These are phyloP conservation scores for Rhizophora mangle DNA, from an alignment of 345 rosid species.

Conservation along the genomic window DNA sequence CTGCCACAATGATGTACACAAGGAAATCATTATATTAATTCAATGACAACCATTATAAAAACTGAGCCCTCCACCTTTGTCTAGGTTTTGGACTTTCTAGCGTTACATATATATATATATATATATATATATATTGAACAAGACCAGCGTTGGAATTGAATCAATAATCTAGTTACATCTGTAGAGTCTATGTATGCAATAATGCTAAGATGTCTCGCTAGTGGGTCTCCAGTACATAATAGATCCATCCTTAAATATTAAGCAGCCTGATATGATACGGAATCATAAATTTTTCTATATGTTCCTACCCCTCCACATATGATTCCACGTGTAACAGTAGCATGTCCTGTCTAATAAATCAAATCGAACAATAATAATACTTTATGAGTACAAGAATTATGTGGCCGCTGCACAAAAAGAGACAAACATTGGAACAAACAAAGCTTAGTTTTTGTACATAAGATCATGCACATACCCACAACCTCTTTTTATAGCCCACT, in stretches of 20 bases:
- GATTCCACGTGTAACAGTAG: slow-evolving; percentile 5
- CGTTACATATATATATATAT: neutral
- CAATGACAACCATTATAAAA: too few species aligned
- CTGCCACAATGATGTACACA: slow-evolving; percentile 21
- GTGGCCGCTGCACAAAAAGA: slow-evolving; percentile 22
- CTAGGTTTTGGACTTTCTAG: neutral
- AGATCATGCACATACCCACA: neutral
- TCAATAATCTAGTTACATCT: too few species aligned
- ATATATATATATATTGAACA: neutral
- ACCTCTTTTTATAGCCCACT: neutral
- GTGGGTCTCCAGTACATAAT: slow-evolving; percentile 6
- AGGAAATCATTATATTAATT: neutral
- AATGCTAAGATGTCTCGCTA: neutral
- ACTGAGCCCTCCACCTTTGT: too few species aligned
- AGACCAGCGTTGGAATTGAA: neutral
- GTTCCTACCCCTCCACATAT: neutral
- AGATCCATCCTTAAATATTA: slow-evolving; percentile 1
- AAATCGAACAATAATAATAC: neutral
- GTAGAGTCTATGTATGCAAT: neutral
- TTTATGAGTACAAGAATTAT: neutral
- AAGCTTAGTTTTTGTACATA: neutral
- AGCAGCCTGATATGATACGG: neutral
- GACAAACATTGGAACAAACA: slow-evolving; percentile 15
- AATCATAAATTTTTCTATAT: neutral
- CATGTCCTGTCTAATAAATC: neutral